phyloP scores from a whole-genome alignment of 164 flowering plant genomes.

The Aristolochia fimbriata region DNA sequence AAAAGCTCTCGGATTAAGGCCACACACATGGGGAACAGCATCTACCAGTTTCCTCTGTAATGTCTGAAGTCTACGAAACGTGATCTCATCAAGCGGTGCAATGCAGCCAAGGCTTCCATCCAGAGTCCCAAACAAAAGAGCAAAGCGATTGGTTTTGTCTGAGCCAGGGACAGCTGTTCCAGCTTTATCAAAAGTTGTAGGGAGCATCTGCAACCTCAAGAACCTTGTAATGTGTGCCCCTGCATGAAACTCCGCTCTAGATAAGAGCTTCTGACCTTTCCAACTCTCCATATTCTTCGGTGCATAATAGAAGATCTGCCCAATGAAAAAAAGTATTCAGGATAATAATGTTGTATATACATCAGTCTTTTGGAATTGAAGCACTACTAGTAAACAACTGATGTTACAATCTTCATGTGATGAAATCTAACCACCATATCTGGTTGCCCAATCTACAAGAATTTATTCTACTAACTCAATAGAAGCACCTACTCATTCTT shows the following conservation, averaged over 20 bases:
- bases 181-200: constrained; percentile 48
- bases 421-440: no score
- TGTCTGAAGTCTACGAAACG: constrained; percentile 85
- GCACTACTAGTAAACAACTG: no score
- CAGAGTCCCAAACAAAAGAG: constrained; percentile 77
- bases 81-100: constrained; percentile 94
- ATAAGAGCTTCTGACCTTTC: constrained; percentile 98
- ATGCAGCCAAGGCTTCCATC: constrained; percentile 96
- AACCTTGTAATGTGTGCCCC: constrained; percentile 92
- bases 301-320: constrained; percentile 90
- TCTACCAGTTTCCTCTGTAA: constrained; percentile 82
- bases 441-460: no score
- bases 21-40: constrained; percentile 85
- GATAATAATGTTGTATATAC: no score
- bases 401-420: no score
- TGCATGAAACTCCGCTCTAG: constrained; percentile 95
- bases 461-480: no score
- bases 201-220: constrained; percentile 84
- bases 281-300: constrained; percentile 93
- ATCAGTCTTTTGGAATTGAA: no score
- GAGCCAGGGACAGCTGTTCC: constrained; percentile 33
- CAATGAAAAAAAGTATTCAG: background rate
- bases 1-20: constrained; percentile 78
- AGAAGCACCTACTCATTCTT: no score
- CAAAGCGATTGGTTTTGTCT: constrained; percentile 91